These are phyloP conservation scores for Periglandula ipomoeae DNA, from an alignment of 2,329 filamentous ascomycete species.

Conservation along the genomic window DNA sequence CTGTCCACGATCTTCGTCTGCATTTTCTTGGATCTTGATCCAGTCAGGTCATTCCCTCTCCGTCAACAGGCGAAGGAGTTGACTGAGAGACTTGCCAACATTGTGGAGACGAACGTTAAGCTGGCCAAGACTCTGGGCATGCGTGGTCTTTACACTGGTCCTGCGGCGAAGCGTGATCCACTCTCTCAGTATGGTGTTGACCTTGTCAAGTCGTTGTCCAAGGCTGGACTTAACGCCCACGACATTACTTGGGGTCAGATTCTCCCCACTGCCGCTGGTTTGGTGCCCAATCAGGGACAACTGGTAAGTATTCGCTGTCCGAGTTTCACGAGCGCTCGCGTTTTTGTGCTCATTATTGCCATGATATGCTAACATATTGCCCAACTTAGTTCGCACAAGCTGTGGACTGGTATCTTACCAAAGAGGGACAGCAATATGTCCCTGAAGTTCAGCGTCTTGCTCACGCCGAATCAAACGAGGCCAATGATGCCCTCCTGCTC, in stretches of 20 bases:
- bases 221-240: slow-evolving; percentile 50
- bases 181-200: slow-evolving; percentile 56
- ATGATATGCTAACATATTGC: neutral
- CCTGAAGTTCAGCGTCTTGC: slow-evolving; percentile 53
- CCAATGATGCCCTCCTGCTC: slow-evolving; percentile 54
- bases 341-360: neutral
- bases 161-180: slow-evolving; percentile 38
- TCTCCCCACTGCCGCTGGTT: slow-evolving; percentile 55
- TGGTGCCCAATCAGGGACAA: slow-evolving; percentile 63
- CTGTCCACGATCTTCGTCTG: slow-evolving; percentile 56
- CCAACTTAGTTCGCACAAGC: slow-evolving; percentile 54
- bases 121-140: slow-evolving; percentile 32
- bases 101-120: slow-evolving; percentile 59
- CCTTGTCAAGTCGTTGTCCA: slow-evolving; percentile 55
- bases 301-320: slow-evolving; percentile 35
- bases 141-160: slow-evolving; percentile 41
- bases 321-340: too few species aligned
- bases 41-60: slow-evolving; percentile 56
- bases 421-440: slow-evolving; percentile 44
- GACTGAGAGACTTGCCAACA: slow-evolving; percentile 46
- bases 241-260: slow-evolving; percentile 66
- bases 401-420: slow-evolving; percentile 62
- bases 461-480: slow-evolving; percentile 40
- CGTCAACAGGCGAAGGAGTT: slow-evolving; percentile 48
- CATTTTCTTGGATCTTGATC: slow-evolving; percentile 59